Conservation (phyloP, 83 land plant genomes). For the Picea engelmannii region DNA sequence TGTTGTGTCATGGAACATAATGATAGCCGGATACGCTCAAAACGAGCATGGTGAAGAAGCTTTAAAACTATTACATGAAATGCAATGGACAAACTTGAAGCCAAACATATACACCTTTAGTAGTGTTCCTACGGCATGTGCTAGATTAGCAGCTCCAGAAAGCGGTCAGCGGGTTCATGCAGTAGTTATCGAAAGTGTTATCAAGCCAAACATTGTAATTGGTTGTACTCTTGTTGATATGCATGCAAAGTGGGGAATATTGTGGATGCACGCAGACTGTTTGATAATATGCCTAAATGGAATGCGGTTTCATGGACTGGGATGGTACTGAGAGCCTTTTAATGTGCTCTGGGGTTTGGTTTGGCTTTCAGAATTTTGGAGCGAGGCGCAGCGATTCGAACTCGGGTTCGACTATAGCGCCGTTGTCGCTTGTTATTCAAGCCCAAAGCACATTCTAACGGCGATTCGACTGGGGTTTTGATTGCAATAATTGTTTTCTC, state of each 20-base stretch:
- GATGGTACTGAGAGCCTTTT: too few species aligned
- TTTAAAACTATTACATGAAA: neutral
- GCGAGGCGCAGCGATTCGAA: too few species aligned
- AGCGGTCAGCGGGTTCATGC: neutral
- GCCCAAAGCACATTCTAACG: too few species aligned
- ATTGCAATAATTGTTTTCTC: too few species aligned
- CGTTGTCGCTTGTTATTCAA: too few species aligned
- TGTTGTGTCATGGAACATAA: slow-evolving; percentile 1
- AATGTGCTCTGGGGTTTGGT: too few species aligned
- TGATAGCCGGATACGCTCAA: neutral
- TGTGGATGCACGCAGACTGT: too few species aligned
- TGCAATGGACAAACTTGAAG: slow-evolving; percentile 6
- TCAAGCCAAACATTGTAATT: neutral
- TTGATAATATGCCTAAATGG: neutral
- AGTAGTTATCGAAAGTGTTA: neutral
- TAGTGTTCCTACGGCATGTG: slow-evolving; percentile 1
- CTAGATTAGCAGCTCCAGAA: neutral
- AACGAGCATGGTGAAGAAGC: too few species aligned
- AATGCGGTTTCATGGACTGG: too few species aligned
- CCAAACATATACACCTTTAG: neutral
- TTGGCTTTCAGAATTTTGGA: too few species aligned
- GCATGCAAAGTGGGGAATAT: neutral
- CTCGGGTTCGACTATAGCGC: too few species aligned
- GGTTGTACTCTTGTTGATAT: slow-evolving; percentile 2
- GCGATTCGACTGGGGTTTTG: too few species aligned